phyloP scores from a whole-genome alignment of 2,329 filamentous ascomycete species.

The Trichoderma sp. region DNA sequence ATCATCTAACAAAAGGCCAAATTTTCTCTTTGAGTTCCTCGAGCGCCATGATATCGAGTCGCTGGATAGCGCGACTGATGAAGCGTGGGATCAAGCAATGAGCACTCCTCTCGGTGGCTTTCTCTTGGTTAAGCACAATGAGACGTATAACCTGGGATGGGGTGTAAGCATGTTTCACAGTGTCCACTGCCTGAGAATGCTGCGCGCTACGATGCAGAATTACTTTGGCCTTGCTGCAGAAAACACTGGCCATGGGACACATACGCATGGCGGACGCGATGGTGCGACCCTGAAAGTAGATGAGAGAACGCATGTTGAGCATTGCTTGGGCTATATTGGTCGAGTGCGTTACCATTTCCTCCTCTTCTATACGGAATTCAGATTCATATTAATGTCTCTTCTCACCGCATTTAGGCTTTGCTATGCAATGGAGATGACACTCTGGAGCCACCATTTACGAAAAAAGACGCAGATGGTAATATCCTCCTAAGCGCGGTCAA shows the following conservation, averaged over 20 bases:
- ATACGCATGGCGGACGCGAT: not conserved
- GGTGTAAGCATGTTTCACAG: not conserved
- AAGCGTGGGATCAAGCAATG: not conserved
- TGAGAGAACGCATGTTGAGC: not conserved
- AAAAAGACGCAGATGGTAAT: not conserved
- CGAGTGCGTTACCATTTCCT: not conserved
- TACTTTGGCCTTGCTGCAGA: not conserved
- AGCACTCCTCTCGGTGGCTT: not conserved
- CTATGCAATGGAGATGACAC: not conserved
- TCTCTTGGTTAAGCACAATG: not conserved
- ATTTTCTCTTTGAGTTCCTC: not conserved
- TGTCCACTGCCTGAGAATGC: not conserved
- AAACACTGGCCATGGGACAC: not conserved
- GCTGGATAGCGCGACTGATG: not conserved
- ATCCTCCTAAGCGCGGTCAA: not conserved
- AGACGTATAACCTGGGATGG: not conserved
- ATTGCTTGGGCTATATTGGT: not conserved
- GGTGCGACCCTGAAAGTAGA: not conserved
- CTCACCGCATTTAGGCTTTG: not conserved
- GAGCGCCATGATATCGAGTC: not conserved
- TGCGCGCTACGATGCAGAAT: not conserved
- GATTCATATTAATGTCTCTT: not conserved
- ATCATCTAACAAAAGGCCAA: not conserved
- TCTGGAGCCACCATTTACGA: slow-evolving; percentile 1
- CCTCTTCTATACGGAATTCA: not conserved